Conservation (phyloP, 2,329 filamentous ascomycete species). For the Paraphoma sp. region DNA sequence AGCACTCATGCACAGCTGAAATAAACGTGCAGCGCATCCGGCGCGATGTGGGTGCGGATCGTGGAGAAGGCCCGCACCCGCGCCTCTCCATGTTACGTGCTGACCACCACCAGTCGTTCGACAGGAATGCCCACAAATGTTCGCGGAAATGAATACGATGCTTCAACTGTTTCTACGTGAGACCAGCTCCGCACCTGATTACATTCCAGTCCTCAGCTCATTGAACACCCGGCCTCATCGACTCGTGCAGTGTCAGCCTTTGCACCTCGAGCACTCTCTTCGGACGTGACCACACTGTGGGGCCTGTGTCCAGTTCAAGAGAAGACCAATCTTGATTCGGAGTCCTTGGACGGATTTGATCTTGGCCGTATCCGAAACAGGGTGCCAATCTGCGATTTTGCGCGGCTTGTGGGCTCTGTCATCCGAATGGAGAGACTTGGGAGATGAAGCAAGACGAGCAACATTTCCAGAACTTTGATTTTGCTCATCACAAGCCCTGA, state of each 20-base stretch:
- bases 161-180: constrained; percentile 5
- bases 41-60: constrained; percentile 49
- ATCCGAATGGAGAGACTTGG: constrained; percentile 8
- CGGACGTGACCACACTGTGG: constrained; percentile 33
- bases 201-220: constrained; percentile 13
- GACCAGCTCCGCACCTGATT: constrained; percentile 16
- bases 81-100: constrained; percentile 43
- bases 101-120: constrained; percentile 23
- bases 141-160: neutral
- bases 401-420: neutral
- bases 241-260: constrained; percentile 26
- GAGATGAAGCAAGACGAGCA: constrained; percentile 10
- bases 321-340: constrained; percentile 41
- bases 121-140: neutral
- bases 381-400: constrained; percentile 1
- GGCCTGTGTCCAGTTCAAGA: constrained; percentile 42
- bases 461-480: constrained; percentile 21
- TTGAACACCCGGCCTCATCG: constrained; percentile 9
- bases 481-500: constrained; percentile 14
- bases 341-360: constrained; percentile 27
- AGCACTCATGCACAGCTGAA: constrained; percentile 45
- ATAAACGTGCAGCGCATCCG: constrained; percentile 51
- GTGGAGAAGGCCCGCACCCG: constrained; percentile 39
- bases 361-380: constrained; percentile 17
- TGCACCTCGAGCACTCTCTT: constrained; percentile 27